Conservation (phyloP, 2,329 filamentous ascomycete genomes). For the Achaetomium macrosporum region DNA sequence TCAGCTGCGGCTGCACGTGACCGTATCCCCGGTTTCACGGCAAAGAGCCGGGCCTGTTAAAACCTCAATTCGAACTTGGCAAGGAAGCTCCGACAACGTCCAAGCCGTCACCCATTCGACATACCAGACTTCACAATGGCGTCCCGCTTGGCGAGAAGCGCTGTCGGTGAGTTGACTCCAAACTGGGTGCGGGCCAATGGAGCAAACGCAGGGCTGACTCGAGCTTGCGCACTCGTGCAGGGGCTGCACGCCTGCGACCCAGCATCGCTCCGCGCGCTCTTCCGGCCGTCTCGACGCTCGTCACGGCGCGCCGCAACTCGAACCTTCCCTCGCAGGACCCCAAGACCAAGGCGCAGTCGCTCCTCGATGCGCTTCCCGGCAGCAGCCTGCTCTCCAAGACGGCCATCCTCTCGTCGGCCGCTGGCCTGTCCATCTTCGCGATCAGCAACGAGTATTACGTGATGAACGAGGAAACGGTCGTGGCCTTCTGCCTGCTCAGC, state of each 20-base stretch:
- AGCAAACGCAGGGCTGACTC: constrained; percentile 14
- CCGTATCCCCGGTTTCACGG: constrained; percentile 32
- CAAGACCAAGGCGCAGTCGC: constrained; percentile 93
- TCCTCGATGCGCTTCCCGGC: constrained; percentile 88
- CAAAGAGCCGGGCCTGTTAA: constrained; percentile 44
- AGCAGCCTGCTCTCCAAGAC: constrained; percentile 92
- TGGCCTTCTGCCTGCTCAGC: constrained; percentile 84
- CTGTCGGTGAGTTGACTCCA: constrained; percentile 66
- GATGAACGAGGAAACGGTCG: constrained; percentile 97
- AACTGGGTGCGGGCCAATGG: constrained; percentile 26
- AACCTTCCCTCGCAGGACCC: constrained; percentile 80
- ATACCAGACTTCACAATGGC: constrained; percentile 76
- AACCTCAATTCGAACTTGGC: constrained; percentile 39
- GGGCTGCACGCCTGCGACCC: constrained; percentile 86
- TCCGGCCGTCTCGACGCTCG: constrained; percentile 66
- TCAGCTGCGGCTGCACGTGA: constrained; percentile 28
- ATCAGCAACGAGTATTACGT: constrained; percentile 99
- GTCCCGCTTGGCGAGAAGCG: constrained; percentile 93
- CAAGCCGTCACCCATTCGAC: constrained; percentile 43
- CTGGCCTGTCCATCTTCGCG: constrained; percentile 85
- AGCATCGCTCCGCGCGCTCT: constrained; percentile 68
- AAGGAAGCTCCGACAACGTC: constrained; percentile 37
- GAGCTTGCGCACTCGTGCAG: constrained; percentile 41
- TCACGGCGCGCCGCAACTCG: constrained; percentile 64
- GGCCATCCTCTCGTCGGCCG: constrained; percentile 88